Conservation (phyloP, 2,329 filamentous ascomycete species). For the Alternaria novae-zelandiae region DNA sequence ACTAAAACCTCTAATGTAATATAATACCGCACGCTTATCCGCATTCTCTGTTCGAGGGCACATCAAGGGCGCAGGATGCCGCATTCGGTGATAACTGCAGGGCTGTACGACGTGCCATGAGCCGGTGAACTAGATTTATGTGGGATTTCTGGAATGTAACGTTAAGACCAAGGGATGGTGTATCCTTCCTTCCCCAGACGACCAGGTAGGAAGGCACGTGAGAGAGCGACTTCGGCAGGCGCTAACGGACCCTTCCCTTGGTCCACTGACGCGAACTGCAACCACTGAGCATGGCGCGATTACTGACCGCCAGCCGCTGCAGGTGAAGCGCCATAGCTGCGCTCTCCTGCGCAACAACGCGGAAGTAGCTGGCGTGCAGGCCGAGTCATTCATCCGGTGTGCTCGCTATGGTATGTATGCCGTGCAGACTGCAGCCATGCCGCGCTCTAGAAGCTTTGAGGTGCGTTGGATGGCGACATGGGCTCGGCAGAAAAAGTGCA, state of each 20-base stretch:
- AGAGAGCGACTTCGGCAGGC: slow-evolving; percentile 18
- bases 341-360: background rate
- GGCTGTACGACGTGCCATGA: background rate
- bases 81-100: slow-evolving; percentile 2
- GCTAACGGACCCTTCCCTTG: slow-evolving; percentile 1
- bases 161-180: background rate
- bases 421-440: background rate
- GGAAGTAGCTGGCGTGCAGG: background rate
- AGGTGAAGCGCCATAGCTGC: background rate
- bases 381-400: background rate
- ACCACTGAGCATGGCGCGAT: slow-evolving; percentile 18
- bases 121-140: background rate
- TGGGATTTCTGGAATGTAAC: background rate
- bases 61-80: slow-evolving; percentile 4
- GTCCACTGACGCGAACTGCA: slow-evolving; percentile 1
- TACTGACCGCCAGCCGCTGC: slow-evolving; percentile 1
- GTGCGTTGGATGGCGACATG: background rate
- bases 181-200: background rate
- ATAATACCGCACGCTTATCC: background rate
- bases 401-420: background rate
- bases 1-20: background rate
- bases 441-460: slow-evolving; percentile 1
- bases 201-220: slow-evolving; percentile 15
- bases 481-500: slow-evolving; percentile 10
- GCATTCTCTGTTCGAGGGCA: background rate